Evolutionary conservation across 768 basidiomycete genomes (phyloP), one percentile per base, ranked within the genome.

Genomic region (Melanogaster broomeanus): DNA sequence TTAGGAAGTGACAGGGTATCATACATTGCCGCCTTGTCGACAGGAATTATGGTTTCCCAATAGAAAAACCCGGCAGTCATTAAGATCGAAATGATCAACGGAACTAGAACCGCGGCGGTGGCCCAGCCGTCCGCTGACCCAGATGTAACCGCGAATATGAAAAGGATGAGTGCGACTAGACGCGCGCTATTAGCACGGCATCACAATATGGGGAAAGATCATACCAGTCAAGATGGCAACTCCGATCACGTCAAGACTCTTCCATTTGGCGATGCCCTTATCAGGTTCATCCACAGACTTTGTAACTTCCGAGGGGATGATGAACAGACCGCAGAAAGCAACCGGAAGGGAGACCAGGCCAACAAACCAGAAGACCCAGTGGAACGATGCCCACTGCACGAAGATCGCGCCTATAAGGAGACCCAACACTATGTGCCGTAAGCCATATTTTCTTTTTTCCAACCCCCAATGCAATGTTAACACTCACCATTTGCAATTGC

Each of bases 331-430:
- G 2, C 59, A 45, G 16, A 70, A 15, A 31, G 72, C 63, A 12
- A 76, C 63, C 15, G 67, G 58, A 6, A 71, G 45, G 34, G 70
- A 60, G 31, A 80, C 48, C 33, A 79, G 71, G 3, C 76, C 71
- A 30, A 72, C 63, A 52, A 77, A 72, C 61, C 75, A 80, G 60
- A 83, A 82, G 18, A 81, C 70, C 80, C 80, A 81, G 24, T 61
- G 71, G 67, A 75, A 82, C 11, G 74, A 71, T 2, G 66, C 65
- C 28, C 63, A 73, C 37, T 68, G 56, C 4, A 74, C 72, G 38
- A 80, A 68, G 16, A 74, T 24, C 1, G 76, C 78, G 10, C 78
- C 78, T 13, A 77, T 68, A 24, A 76, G 49, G 16, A 76, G 59
- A 1, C 77, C 77, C 35, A 73, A 50, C 5, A 76, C 75, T 77